Evolutionary conservation across 192 early-diverging fungal species (phyloP).

Genomic region (Rhizophagus clarus): DNA sequence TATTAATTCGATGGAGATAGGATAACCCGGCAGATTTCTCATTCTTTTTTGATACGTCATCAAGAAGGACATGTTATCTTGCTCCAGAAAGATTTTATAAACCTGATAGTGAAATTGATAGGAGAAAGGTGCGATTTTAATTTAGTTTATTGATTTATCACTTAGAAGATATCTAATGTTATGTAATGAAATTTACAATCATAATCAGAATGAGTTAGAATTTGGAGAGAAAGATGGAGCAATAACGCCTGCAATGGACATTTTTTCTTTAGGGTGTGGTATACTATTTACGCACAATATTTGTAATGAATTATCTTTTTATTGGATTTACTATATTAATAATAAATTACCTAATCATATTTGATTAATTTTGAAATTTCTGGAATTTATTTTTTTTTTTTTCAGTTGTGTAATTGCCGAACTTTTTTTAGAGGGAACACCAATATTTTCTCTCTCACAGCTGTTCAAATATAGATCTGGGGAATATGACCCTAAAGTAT

Average conservation of each 20-base stretch:
- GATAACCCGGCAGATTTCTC: conserved; percentile 96
- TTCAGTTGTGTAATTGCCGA: conserved; percentile 84
- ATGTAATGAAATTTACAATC: background rate
- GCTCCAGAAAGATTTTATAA: conserved; percentile 95
- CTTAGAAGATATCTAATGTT: background rate
- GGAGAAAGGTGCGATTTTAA: conserved; percentile 38
- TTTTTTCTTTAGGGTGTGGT: conserved; percentile 87
- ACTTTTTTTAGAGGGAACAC: conserved; percentile 89
- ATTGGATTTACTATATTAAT: background rate
- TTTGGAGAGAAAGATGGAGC: conserved; percentile 43
- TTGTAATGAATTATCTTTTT: background rate
- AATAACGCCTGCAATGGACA: conserved; percentile 86
- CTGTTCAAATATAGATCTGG: conserved; percentile 86
- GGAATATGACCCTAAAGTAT: conserved; percentile 67
- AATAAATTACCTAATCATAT: background rate
- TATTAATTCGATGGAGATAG: conserved; percentile 34
- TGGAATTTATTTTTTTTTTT: too few species aligned
- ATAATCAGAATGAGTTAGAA: conserved; percentile 36
- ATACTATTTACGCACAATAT: background rate
- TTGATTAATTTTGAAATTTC: background rate
- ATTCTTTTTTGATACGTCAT: conserved; percentile 94
- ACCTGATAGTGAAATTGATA: conserved; percentile 63
- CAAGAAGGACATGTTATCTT: conserved; percentile 88
- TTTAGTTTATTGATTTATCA: conserved; percentile 3
- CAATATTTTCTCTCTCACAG: conserved; percentile 90